Conservation (phyloP, 176 grass and related monocot genomes). For the Avena sativa region DNA sequence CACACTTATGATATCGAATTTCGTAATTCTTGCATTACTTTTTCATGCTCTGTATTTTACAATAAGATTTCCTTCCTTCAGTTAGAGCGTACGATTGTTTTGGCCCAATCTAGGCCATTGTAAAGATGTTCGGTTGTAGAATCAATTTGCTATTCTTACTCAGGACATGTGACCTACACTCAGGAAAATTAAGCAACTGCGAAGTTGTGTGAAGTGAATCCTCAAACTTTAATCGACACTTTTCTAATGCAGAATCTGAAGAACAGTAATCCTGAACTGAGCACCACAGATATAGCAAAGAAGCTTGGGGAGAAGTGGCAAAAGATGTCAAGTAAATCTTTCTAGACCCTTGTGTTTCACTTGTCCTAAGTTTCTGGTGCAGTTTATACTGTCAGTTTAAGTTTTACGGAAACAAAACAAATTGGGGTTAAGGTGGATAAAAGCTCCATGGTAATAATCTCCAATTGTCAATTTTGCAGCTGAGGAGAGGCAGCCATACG, state of each 20-base stretch:
- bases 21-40: neutral
- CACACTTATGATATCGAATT: neutral
- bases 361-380: neutral
- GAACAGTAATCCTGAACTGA: conserved; percentile 68
- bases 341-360: neutral
- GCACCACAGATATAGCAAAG: conserved; percentile 71
- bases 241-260: conserved; percentile 70
- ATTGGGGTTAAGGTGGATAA: neutral
- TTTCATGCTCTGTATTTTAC: neutral
- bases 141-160: conserved; percentile 9
- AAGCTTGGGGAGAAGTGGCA: conserved; percentile 84
- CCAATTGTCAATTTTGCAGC: conserved; percentile 40
- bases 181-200: conserved; percentile 9
- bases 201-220: neutral
- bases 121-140: neutral
- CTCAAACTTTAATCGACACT: conserved; percentile 2
- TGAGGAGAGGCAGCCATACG: conserved; percentile 70
- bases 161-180: neutral
- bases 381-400: neutral
- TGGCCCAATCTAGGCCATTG: neutral
- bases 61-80: neutral
- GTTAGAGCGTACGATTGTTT: neutral
- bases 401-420: neutral
- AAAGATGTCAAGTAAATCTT: conserved; percentile 74
- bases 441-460: neutral